Conservation (phyloP, 2,329 filamentous ascomycete genomes). For the Blastomyces gilchristii region DNA sequence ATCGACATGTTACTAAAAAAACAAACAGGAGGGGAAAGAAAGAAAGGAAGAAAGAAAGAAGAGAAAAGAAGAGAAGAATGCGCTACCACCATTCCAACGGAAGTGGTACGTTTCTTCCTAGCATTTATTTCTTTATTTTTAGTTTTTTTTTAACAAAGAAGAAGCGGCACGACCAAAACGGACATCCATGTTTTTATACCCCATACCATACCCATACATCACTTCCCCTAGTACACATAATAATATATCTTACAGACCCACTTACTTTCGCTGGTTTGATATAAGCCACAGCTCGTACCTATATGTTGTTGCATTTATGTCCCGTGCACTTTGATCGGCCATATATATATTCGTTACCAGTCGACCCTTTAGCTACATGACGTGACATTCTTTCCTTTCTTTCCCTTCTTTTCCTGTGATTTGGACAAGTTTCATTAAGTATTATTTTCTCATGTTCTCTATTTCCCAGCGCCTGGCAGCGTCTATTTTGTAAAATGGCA, state of each 20-base stretch:
- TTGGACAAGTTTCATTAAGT: background rate
- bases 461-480: background rate
- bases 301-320: background rate
- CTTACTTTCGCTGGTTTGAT: background rate
- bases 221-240: background rate
- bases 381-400: background rate
- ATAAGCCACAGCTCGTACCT: background rate
- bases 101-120: background rate
- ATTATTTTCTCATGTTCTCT: background rate
- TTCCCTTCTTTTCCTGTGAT: background rate
- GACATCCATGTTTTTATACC: slow-evolving; percentile 4
- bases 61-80: background rate
- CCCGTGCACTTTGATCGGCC: background rate
- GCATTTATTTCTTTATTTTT: background rate
- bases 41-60: background rate
- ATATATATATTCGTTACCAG: background rate
- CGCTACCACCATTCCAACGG: background rate
- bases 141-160: background rate
- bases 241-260: background rate
- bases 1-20: background rate
- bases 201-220: background rate
- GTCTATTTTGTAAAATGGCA: background rate
- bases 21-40: background rate
- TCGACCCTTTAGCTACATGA: background rate
- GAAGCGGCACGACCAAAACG: background rate